phyloP scores from a whole-genome alignment of 768 basidiomycete species.

The Collybia sp. region DNA sequence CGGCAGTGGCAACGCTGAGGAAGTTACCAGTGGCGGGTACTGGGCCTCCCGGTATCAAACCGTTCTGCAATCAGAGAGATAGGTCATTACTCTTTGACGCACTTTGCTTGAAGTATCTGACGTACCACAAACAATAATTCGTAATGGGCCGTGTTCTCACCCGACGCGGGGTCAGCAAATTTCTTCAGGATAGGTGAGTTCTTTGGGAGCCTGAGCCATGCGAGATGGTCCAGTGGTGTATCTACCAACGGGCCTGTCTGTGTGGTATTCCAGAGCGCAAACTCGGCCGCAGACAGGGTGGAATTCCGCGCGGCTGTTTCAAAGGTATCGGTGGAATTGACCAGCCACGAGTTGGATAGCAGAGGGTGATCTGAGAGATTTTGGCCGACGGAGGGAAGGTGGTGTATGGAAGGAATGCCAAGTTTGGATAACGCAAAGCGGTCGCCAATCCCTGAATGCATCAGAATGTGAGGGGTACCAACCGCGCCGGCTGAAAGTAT shows the following conservation, averaged over 20 bases:
- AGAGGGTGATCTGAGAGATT: slow-evolving; percentile 40
- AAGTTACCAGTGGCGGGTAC: slow-evolving; percentile 7
- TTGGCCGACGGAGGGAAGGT: slow-evolving; percentile 38
- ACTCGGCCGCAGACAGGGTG: slow-evolving; percentile 5
- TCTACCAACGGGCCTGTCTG: slow-evolving; percentile 24
- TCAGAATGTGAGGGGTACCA: slow-evolving; percentile 11
- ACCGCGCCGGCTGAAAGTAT: slow-evolving; percentile 14
- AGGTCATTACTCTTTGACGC: not conserved
- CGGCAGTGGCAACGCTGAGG: slow-evolving; percentile 4
- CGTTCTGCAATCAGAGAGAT: slow-evolving; percentile 1
- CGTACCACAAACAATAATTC: slow-evolving; percentile 25
- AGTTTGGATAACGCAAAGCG: slow-evolving; percentile 23
- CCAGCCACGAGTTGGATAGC: slow-evolving; percentile 19
- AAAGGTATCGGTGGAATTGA: slow-evolving; percentile 16
- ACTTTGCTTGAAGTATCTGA: not conserved
- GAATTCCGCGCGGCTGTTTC: slow-evolving; percentile 18
- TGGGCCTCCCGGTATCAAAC: slow-evolving; percentile 5
- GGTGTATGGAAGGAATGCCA: slow-evolving; percentile 31
- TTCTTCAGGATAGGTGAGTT: slow-evolving; percentile 19
- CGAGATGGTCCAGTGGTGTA: slow-evolving; percentile 21
- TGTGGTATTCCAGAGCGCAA: slow-evolving; percentile 20
- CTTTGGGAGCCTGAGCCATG: slow-evolving; percentile 22
- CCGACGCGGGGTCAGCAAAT: slow-evolving; percentile 22
- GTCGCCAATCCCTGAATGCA: slow-evolving; percentile 33
- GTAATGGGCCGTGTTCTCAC: slow-evolving; percentile 23